Base-by-base conservation (phyloP, 1,284 basidiomycete genomes). In the Sanghuangporus weigelae region DNA sequence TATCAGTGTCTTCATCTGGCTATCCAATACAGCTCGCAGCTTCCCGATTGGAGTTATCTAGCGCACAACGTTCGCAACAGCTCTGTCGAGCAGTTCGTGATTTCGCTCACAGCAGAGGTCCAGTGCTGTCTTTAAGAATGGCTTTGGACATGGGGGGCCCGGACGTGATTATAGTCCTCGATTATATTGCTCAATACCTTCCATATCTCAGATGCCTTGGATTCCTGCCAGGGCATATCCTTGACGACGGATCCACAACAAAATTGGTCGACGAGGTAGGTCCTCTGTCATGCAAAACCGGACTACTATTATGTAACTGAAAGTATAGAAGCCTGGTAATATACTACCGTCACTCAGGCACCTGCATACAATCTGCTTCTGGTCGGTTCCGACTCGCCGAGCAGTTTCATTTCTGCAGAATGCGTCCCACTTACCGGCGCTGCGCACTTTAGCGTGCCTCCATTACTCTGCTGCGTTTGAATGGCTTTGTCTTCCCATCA, bases 381-480 rank as follows among this genome's bases (percentile, higher is more conserved):
- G 49, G 57, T 63, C 57, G 3, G 51, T 50, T 7, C 62, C 62
- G 14, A 53, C 62, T 14, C 57, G 36, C 10, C 38, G 49, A 8
- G 57, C 56, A 19, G 21, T 63, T 31, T 31, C n/a, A 11, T 11
- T 8, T 7, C 46, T 63, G 26, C 31, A 56, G 39, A 35, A 16
- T 10, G 48, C 50, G n/a, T 11, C 48, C 19, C 26, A 48, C 2
- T 48, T 59, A 2, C 62, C 62, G 2, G 46, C 62, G 26, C 51
- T 63, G 4, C 57, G 62, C 11, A 63, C 46, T 8, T 21, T 63
- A 14, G 62, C 62, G 7, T 63, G 62, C 36, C 50, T 59, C 4
- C 57, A 59, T 23, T 63, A 51, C 57, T 63, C 62, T 8, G 48
- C 57, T 2, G 44, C 62, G 4, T 63, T 63, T 14, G 62, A 63